Evolutionary conservation across 2,329 filamentous ascomycete species (phyloP).

Genomic region (Sphaerulina vaccinii): DNA sequence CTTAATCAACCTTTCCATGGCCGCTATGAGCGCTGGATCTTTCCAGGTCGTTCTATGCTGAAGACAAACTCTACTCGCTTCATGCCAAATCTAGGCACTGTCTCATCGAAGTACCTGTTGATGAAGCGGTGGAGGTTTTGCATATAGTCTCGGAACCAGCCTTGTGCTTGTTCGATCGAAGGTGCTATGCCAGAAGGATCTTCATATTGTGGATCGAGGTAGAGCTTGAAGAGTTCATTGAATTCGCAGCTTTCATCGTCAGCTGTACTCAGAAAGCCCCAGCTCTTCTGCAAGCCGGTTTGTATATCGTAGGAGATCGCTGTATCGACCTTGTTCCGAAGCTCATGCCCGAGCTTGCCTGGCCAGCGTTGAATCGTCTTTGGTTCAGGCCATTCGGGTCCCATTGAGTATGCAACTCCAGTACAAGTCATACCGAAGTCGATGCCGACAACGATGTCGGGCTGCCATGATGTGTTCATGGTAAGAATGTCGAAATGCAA

Average conservation of each 20-base stretch:
- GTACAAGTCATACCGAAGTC: conserved; percentile 8
- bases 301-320: conserved; percentile 15
- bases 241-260: conserved; percentile 13
- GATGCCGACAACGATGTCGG: not conserved
- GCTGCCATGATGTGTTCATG: too few relatives aligned
- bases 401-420: conserved; percentile 21
- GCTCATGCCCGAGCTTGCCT: conserved; percentile 17
- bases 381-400: conserved; percentile 21
- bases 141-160: conserved; percentile 23
- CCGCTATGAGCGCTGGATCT: conserved; percentile 3
- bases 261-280: conserved; percentile 26
- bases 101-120: conserved; percentile 10
- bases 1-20: conserved; percentile 3
- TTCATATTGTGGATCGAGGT: conserved; percentile 23
- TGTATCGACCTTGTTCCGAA: conserved; percentile 27
- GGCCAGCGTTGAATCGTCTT: conserved; percentile 27
- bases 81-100: conserved; percentile 3
- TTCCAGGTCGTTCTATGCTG: too few relatives aligned
- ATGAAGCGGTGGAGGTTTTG: conserved; percentile 12
- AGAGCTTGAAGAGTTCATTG: conserved; percentile 26
- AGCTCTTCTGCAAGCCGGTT: conserved; percentile 6
- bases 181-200: conserved; percentile 4
- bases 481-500: too few relatives aligned
- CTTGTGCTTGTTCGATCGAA: conserved; percentile 12
- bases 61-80: conserved; percentile 17